phyloP scores from a whole-genome alignment of 495 filamentous ascomycete genomes.

The Hypoxylon fuscum region DNA sequence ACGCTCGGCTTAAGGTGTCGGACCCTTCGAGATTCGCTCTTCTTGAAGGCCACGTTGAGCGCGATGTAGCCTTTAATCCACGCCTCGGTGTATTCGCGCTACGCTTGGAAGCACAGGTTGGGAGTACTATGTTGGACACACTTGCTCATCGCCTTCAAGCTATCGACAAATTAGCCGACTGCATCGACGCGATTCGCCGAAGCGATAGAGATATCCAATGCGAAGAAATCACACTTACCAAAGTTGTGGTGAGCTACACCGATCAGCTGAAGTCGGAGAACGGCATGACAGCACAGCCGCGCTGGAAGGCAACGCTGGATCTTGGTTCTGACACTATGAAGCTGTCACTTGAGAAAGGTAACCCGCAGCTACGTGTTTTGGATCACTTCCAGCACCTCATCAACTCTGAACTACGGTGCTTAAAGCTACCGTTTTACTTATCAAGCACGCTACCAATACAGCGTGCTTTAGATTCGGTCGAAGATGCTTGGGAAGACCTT shows the following conservation, averaged over 20 bases:
- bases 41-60: slow-evolving; percentile 62
- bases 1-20: slow-evolving; percentile 51
- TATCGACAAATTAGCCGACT: slow-evolving; percentile 70
- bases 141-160: slow-evolving; percentile 65
- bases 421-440: slow-evolving; percentile 49
- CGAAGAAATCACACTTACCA: slow-evolving; percentile 65
- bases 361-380: slow-evolving; percentile 79
- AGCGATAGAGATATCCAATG: slow-evolving; percentile 59
- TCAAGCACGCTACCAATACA: slow-evolving; percentile 73
- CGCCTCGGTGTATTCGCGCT: slow-evolving; percentile 67
- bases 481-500: slow-evolving; percentile 51
- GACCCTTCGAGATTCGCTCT: slow-evolving; percentile 52
- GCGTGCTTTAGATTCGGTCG: slow-evolving; percentile 66
- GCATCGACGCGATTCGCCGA: slow-evolving; percentile 67
- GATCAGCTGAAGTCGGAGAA: slow-evolving; percentile 25
- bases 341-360: slow-evolving; percentile 67
- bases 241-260: slow-evolving; percentile 70
- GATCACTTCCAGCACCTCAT: slow-evolving; percentile 69
- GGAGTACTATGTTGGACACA: slow-evolving; percentile 61
- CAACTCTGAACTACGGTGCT: slow-evolving; percentile 57
- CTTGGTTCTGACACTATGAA: slow-evolving; percentile 48
- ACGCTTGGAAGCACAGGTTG: slow-evolving; percentile 64
- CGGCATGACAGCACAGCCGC: slow-evolving; percentile 21
- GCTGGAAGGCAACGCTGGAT: slow-evolving; percentile 53
- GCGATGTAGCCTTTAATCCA: slow-evolving; percentile 67